Evolutionary conservation across 371 early-diverging fungal genomes (phyloP), one percentile per base, ranked within the genome.

Genomic region (Mucor lusitanicus): DNA sequence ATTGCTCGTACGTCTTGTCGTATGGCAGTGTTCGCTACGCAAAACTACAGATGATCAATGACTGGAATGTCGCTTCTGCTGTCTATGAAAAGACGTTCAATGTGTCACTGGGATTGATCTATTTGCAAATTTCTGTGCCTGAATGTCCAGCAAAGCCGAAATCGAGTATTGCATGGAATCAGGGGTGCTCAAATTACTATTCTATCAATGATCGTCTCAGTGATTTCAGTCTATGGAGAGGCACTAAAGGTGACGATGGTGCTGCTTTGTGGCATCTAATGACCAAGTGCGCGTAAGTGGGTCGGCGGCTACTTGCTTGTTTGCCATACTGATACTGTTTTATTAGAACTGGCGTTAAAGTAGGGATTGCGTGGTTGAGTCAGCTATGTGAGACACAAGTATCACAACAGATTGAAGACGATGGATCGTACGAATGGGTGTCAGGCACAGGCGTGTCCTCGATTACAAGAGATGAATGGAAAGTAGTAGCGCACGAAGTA

Each of bases 401-500:
- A 13, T 79, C 80, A 3, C 78, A 79, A 32, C 82, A 82, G 39
- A 69, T 76, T 30, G 82, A 77, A 73, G 82, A 80, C 25, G 78
- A 79, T 58, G 82, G 82, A 1, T 69, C 78, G 1, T 76, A 61
- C 23, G 82, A 82, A 61, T 82, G 80, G 80, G 91, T 91, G 1
- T 90, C 95, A 3, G 97, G 97, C 3, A 90, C 95, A 4, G 97
- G 91, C 17, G 94, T 98, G 1, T 94, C 95, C 6, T 92, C 96
- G 0, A 86, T 90, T 25, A 90, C 91, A 7, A 78, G 90, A 25
- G 90, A 90, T 56, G 95, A 95, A 75, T 98, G 96, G 96, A 94
- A 95, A 79, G 96, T 98, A 3, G 92, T 97, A 4, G 98, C 97
- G 8, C 98, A 98, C 75, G 94, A 94, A 80, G 88, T 97, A 61